A percentile compares a stretch with the other conserved stretches of the same genome.
These are phyloP conservation scores for Penicillium vulpinum DNA, from an alignment of 2,329 filamentous ascomycete species.

Conservation along the genomic window DNA sequence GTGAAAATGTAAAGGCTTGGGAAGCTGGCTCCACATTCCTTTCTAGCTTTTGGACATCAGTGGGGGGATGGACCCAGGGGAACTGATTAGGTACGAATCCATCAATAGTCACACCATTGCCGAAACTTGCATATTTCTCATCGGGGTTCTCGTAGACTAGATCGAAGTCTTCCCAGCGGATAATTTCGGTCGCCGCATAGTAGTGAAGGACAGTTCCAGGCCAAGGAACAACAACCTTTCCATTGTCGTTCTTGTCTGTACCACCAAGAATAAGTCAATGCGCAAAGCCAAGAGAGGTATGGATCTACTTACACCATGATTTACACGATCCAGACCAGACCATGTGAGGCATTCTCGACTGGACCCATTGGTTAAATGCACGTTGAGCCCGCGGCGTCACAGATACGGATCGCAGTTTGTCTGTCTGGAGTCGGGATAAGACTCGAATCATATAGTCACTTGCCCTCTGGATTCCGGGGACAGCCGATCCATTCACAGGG, in stretches of 20 bases:
- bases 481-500: constrained; percentile 8
- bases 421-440: constrained; percentile 3
- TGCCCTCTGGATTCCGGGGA: constrained; percentile 4
- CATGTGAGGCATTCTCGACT: constrained; percentile 11
- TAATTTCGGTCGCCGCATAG: constrained; percentile 11
- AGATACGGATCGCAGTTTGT: constrained; percentile 3
- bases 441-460: constrained; percentile 8
- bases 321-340: constrained; percentile 11
- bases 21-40: neutral
- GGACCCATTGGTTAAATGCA: constrained; percentile 10
- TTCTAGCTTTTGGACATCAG: neutral
- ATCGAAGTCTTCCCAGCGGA: constrained; percentile 15
- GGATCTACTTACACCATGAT: constrained; percentile 6
- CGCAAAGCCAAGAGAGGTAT: neutral
- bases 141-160: neutral
- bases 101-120: constrained; percentile 1
- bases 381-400: constrained; percentile 2
- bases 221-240: constrained; percentile 13
- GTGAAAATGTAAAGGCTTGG: too few relatives aligned
- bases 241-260: constrained; percentile 8
- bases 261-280: neutral
- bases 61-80: constrained; percentile 1
- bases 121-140: constrained; percentile 7
- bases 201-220: constrained; percentile 15
- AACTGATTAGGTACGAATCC: constrained; percentile 2